Evolutionary conservation across 78 protist genomes (phyloP).

Genomic region (Mantamonas sphyraenae): DNA sequence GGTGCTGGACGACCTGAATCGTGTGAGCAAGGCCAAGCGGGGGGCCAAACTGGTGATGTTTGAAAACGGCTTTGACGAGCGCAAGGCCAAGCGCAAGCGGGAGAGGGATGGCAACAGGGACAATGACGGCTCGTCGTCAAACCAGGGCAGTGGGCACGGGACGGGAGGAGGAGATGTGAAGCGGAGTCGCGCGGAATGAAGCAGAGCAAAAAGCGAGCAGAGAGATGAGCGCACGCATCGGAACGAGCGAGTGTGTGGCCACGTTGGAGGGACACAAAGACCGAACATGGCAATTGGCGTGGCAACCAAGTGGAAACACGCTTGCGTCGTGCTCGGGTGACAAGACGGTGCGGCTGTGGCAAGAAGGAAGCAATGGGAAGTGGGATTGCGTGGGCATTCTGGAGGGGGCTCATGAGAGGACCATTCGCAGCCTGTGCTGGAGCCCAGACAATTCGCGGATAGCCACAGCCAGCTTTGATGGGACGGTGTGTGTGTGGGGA

Average conservation of each 20-base stretch:
- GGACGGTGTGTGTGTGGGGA: slow-evolving; percentile 56
- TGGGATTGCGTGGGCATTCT: slow-evolving; percentile 1
- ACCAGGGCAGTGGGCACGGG: no score
- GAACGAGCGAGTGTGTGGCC: no score
- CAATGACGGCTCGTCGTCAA: no score
- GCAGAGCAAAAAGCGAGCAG: no score
- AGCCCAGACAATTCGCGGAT: slow-evolving; percentile 53
- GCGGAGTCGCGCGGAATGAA: no score
- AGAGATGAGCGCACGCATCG: no score
- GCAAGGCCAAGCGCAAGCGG: not conserved
- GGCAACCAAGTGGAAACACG: slow-evolving; percentile 59
- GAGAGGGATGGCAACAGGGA: not conserved
- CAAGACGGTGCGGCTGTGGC: slow-evolving; percentile 64
- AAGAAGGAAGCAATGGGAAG: not conserved
- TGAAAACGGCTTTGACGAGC: not conserved
- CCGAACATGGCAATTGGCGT: slow-evolving; percentile 64
- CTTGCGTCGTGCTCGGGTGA: slow-evolving; percentile 83
- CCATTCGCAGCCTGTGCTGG: slow-evolving; percentile 72
- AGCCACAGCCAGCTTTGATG: slow-evolving; percentile 74
- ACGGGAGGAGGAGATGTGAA: no score
- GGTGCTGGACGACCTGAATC: not conserved
- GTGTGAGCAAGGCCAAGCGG: not conserved
- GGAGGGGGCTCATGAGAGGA: slow-evolving; percentile 52
- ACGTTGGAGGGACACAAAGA: slow-evolving; percentile 65
- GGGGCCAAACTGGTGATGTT: not conserved